These are phyloP conservation scores for Ecytonucleospora hepatopenaei DNA, from an alignment of 371 early-diverging fungal species.

Conservation along the genomic window DNA sequence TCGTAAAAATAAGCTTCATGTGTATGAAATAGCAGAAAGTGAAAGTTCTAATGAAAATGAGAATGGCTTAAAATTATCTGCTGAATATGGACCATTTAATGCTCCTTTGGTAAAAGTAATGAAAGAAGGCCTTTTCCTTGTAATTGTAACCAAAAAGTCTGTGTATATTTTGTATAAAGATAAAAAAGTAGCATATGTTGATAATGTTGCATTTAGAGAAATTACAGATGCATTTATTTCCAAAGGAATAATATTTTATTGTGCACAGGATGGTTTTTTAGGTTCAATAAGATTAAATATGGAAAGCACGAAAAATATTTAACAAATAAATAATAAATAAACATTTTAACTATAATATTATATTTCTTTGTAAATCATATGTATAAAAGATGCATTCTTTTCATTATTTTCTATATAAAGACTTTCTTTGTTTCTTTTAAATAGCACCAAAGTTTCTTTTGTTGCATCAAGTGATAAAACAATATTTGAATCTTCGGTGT, in stretches of 20 bases:
- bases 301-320: neutral
- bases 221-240: conserved; percentile 48
- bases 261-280: conserved; percentile 47
- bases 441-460: neutral
- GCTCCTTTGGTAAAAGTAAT: conserved; percentile 36
- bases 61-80: conserved; percentile 5
- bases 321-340: neutral
- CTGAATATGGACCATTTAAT: conserved; percentile 44
- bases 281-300: neutral
- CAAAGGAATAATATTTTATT: conserved; percentile 22
- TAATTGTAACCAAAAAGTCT: conserved; percentile 35
- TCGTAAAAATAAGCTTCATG: neutral
- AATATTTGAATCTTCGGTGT: conserved; percentile 6
- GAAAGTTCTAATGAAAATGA: conserved; percentile 29
- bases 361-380: conserved; percentile 16
- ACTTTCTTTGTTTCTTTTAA: neutral
- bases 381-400: conserved; percentile 2
- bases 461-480: conserved; percentile 6
- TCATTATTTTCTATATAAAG: neutral
- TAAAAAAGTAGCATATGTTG: conserved; percentile 24
- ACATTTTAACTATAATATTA: neutral
- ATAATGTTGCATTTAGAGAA: conserved; percentile 45
- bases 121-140: conserved; percentile 7
- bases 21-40: neutral
- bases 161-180: conserved; percentile 42